Base-by-base conservation (phyloP, 2,329 filamentous ascomycete species). In the Dissoconium aciculare region DNA sequence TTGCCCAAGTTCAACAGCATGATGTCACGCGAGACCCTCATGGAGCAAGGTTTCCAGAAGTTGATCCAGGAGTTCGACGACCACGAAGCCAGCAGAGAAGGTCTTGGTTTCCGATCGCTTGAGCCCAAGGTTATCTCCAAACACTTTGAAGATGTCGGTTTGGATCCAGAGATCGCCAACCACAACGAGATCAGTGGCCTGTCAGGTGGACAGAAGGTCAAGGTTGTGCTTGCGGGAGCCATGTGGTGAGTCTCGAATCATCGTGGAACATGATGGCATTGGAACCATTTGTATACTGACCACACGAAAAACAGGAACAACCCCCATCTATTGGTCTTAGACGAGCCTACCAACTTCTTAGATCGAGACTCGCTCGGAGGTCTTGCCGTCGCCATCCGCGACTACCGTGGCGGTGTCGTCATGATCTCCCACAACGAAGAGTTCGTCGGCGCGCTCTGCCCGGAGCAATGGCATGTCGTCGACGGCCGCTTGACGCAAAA, bases 351-450 rank as follows among this genome's bases (percentile, higher is more conserved):
- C 55, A 98, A 98, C 66, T 98, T 94, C 71, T 74, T 98, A 66
- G 89, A 98, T 54, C 84, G 89, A 47, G 89, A 98, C 62, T 93
- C 85, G 11, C 76, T 98, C 11, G 91, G 89, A 52, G 89, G 87
- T 57, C 71, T 98, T 33, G 85, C 89, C n/a, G 84, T 93, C 24
- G 89, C 89, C 43, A 95, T 98, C 50, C 82, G 85, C 45, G 89
- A 95, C 53, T 98, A 91, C 73, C 91, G 84, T 65, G 89, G 89
- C 44, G 89, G 89, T 57, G 89, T 98, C 2, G 85, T 98, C 42
- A 92, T 98, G 76, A 98, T 98, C 59, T 94, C 85, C 39, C 89
- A 98, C 63, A 95, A 98, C 70, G 85, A 95, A 54, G 89, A 98
- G 58, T 98, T 98, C 50, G 85, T 98, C 30, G 85, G 87, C 36